Percentiles rank a stretch among this genome's conserved stretches.
phyloP scores from a whole-genome alignment of 2,329 filamentous ascomycete species.

The Huntiella moniliformis region DNA sequence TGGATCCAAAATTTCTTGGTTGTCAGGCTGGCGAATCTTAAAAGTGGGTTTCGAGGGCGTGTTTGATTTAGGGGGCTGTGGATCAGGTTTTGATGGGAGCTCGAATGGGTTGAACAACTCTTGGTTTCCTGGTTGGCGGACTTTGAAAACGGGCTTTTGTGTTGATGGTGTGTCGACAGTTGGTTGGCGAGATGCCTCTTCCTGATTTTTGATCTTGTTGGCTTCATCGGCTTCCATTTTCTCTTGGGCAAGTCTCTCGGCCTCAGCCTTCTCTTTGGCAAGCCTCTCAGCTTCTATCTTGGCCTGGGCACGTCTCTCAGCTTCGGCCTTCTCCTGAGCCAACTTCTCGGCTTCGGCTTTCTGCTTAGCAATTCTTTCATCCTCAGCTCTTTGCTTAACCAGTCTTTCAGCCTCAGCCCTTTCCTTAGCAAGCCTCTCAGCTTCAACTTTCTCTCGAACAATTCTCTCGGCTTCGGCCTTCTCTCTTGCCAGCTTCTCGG shows the following conservation, averaged over 20 bases:
- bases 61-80: no score
- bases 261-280: neutral
- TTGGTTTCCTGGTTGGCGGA: neutral
- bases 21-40: neutral
- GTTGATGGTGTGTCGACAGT: neutral
- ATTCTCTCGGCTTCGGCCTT: neutral
- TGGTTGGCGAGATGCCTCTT: neutral
- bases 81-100: no score
- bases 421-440: no score
- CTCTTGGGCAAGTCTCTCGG: neutral
- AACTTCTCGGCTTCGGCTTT: no score
- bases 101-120: slow-evolving; percentile 5
- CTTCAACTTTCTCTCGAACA: no score
- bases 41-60: neutral
- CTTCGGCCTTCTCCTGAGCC: neutral
- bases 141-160: slow-evolving; percentile 2
- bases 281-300: neutral
- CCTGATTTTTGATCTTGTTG: neutral
- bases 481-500: neutral
- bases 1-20: slow-evolving; percentile 5
- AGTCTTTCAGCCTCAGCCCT: no score
- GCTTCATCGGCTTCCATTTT: neutral
- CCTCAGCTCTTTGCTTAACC: no score
- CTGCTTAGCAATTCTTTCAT: no score
- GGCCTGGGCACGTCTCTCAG: neutral